Conservation (phyloP, 2,329 filamentous ascomycete species). For the Hymenotorrendiella dingleyae region DNA sequence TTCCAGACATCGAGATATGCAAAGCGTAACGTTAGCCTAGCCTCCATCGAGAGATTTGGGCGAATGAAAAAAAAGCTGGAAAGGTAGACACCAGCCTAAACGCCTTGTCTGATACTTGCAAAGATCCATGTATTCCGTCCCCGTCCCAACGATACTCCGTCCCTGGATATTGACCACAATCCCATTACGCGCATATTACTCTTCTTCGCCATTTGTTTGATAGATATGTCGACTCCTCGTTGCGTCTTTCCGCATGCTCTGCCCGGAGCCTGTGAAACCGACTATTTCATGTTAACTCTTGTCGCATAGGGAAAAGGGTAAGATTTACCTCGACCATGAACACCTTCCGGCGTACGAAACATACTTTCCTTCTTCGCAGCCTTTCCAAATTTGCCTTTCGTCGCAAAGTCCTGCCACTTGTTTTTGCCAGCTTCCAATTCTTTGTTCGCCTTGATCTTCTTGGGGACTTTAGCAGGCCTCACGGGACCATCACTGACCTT, state of each 20-base stretch:
- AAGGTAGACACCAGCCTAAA: conserved; percentile 27
- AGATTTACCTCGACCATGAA: conserved; percentile 73
- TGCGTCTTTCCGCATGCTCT: conserved; percentile 90
- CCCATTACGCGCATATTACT: conserved; percentile 31
- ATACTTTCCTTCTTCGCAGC: conserved; percentile 82
- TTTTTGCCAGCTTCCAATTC: conserved; percentile 85
- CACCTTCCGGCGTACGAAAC: conserved; percentile 86
- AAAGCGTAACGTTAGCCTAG: conserved; percentile 34
- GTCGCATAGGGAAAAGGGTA: not conserved
- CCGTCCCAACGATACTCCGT: not conserved
- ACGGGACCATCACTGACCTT: conserved; percentile 54
- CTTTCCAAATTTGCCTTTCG: conserved; percentile 67
- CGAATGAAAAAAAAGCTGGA: conserved; percentile 11
- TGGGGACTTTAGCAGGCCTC: conserved; percentile 63
- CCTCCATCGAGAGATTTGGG: conserved; percentile 31
- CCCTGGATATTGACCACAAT: not conserved
- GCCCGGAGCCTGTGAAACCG: conserved; percentile 91
- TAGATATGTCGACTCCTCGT: conserved; percentile 80
- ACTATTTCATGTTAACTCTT: conserved; percentile 51
- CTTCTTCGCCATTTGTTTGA: conserved; percentile 68
- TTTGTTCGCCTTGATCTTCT: conserved; percentile 87
- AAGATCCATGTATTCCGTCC: conserved; percentile 31
- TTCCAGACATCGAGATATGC: conserved; percentile 13
- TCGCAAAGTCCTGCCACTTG: conserved; percentile 91
- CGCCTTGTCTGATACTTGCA: conserved; percentile 29